Conservation (phyloP, 768 basidiomycete species). For the Hirschioporus abietinus region DNA sequence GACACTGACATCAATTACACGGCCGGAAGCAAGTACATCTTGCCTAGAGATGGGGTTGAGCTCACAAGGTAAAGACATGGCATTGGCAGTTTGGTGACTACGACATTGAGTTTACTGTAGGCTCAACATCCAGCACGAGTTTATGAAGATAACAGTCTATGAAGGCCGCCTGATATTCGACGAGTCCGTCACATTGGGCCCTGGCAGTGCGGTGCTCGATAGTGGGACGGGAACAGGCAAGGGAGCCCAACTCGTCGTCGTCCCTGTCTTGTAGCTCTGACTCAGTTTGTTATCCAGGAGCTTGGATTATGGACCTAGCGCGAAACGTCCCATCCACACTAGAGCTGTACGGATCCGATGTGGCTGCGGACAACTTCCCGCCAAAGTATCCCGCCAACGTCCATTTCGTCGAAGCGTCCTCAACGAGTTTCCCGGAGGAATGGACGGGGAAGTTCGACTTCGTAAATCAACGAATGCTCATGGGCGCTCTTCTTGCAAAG, state of each 20-base stretch:
- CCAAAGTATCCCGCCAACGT: conserved; percentile 9
- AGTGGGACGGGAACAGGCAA: conserved; percentile 1
- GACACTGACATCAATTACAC: not conserved
- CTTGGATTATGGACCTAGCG: conserved; percentile 16
- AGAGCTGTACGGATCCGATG: conserved; percentile 13
- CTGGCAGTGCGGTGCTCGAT: not conserved
- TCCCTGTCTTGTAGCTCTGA: not conserved
- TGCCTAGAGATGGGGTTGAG: not conserved
- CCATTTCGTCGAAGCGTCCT: conserved; percentile 16
- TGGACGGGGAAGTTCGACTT: conserved; percentile 27
- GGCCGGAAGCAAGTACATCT: not conserved
- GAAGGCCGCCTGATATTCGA: conserved; percentile 1
- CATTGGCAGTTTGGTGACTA: not conserved
- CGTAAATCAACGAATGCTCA: conserved; percentile 29
- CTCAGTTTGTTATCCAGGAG: conserved; percentile 6
- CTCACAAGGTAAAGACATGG: not conserved
- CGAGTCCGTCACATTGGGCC: not conserved
- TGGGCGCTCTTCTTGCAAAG: conserved; percentile 21
- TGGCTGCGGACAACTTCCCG: conserved; percentile 15
- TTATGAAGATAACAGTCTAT: not conserved
- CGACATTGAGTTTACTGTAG: not conserved
- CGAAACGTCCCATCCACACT: conserved; percentile 6
- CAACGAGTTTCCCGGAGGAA: conserved; percentile 22
- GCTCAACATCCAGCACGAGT: not conserved
- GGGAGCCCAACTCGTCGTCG: not conserved